A percentile compares a stretch with the other conserved stretches of the same genome.
phyloP scores from a whole-genome alignment of 2,329 filamentous ascomycete species.

The Pseudocercospora fijiensis region DNA sequence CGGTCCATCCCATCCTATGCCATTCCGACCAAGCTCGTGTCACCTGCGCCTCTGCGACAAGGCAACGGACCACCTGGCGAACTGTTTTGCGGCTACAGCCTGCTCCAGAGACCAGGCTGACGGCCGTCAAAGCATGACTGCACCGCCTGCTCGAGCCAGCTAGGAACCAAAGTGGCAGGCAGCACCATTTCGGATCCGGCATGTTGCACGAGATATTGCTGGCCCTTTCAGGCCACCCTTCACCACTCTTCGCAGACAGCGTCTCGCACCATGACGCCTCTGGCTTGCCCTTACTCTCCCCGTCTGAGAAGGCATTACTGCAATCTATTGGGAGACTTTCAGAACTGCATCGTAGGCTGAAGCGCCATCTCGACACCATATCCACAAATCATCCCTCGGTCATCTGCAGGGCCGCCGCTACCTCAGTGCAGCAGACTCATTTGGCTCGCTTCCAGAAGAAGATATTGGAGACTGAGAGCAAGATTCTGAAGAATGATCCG shows the following conservation, averaged over 20 bases:
- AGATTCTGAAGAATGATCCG: slow-evolving; percentile 73
- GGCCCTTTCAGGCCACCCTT: slow-evolving; percentile 90
- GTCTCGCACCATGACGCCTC: slow-evolving; percentile 25
- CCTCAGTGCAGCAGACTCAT: slow-evolving; percentile 71
- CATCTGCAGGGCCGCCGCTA: slow-evolving; percentile 83
- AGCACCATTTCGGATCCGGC: slow-evolving; percentile 6
- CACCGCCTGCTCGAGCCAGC: neutral
- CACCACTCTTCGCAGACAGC: slow-evolving; percentile 69
- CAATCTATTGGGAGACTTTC: slow-evolving; percentile 74
- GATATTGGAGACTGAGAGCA: slow-evolving; percentile 78
- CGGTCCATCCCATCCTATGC: neutral
- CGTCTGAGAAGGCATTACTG: slow-evolving; percentile 80
- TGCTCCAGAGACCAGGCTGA: neutral
- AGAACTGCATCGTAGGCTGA: slow-evolving; percentile 71
- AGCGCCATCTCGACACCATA: slow-evolving; percentile 65
- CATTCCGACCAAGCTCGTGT: slow-evolving; percentile 1
- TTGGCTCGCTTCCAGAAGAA: slow-evolving; percentile 78
- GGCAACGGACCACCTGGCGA: neutral
- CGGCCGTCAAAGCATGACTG: neutral
- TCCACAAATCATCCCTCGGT: slow-evolving; percentile 71
- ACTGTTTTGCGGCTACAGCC: neutral
- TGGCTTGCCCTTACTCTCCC: slow-evolving; percentile 59
- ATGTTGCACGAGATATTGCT: slow-evolving; percentile 99
- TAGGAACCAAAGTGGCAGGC: neutral
- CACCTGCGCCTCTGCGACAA: neutral